Evolutionary conservation across 2,329 filamentous ascomycete species (phyloP).

Genomic region (Monilinia vaccinii-corymbosi): DNA sequence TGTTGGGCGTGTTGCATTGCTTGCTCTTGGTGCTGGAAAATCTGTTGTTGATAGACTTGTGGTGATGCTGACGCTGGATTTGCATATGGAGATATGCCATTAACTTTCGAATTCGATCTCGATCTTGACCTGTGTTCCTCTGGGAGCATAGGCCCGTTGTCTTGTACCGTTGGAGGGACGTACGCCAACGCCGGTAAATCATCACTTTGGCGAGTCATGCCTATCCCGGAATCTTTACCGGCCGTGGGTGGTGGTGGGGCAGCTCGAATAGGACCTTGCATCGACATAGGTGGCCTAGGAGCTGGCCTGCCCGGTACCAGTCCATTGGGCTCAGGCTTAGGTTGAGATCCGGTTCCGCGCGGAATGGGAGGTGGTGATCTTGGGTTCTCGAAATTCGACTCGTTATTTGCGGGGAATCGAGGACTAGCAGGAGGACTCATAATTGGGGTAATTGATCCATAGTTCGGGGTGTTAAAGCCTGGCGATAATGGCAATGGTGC

Average conservation of each 20-base stretch:
- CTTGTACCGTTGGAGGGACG: conserved; percentile 22
- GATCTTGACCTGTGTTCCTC: conserved; percentile 62
- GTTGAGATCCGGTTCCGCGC: conserved; percentile 32
- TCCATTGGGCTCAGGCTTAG: conserved; percentile 43
- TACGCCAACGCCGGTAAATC: conserved; percentile 37
- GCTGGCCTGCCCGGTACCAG: conserved; percentile 76
- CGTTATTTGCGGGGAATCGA: conserved; percentile 78
- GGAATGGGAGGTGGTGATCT: conserved; percentile 87
- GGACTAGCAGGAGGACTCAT: conserved; percentile 71
- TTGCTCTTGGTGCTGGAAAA: conserved; percentile 75
- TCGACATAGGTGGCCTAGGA: conserved; percentile 75
- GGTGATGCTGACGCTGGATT: conserved; percentile 21
- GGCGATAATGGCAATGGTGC: conserved; percentile 22
- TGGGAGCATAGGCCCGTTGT: conserved; percentile 41
- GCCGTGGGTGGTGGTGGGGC: conserved; percentile 48
- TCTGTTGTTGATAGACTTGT: conserved; percentile 49
- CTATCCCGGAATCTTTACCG: conserved; percentile 55
- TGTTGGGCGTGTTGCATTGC: conserved; percentile 49
- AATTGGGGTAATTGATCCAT: conserved; percentile 41
- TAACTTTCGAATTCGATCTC: conserved; percentile 57
- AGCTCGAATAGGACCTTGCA: conserved; percentile 52
- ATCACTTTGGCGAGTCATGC: conserved; percentile 48
- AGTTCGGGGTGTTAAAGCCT: conserved; percentile 44
- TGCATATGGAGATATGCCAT: conserved; percentile 37
- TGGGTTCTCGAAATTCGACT: conserved; percentile 96